Evolutionary conservation across 805 yeast species (phyloP).

Genomic region (Metschnikowia hibisci): DNA sequence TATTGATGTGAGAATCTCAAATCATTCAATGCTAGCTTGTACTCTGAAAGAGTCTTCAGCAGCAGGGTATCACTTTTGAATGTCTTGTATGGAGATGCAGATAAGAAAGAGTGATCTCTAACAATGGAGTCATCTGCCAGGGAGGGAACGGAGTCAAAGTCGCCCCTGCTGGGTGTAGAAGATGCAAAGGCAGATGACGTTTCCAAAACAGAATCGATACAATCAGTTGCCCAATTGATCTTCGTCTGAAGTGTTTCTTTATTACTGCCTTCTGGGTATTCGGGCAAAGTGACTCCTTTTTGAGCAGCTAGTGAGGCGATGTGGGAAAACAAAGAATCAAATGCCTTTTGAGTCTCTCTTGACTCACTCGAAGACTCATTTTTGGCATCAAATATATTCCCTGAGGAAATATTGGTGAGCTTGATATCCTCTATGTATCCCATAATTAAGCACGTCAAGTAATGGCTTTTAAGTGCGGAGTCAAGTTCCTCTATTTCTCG

Average conservation of each 20-base stretch:
- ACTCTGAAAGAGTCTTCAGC: constrained; percentile 26
- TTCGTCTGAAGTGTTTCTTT: constrained; percentile 22
- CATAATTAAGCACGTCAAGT: constrained; percentile 41
- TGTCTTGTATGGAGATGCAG: constrained; percentile 23
- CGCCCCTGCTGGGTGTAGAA: constrained; percentile 6
- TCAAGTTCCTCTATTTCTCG: constrained; percentile 29
- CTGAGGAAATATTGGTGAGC: constrained; percentile 12
- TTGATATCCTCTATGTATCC: constrained; percentile 46
- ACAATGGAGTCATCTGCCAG: constrained; percentile 21
- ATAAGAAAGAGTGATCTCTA: constrained; percentile 27
- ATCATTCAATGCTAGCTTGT: constrained; percentile 62
- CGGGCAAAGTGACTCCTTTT: constrained; percentile 38
- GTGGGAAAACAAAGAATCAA: constrained; percentile 46
- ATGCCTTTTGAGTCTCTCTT: constrained; percentile 15
- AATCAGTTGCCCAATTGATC: constrained; percentile 36
- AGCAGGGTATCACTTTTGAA: constrained; percentile 9
- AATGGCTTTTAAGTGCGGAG: constrained; percentile 35
- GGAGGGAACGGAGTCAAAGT: constrained; percentile 2
- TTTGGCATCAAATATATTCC: constrained; percentile 7
- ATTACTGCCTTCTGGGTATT: constrained; percentile 9
- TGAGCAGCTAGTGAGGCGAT: constrained; percentile 46
- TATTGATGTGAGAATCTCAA: constrained; percentile 69
- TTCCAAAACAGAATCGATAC: constrained; percentile 34
- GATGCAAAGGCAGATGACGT: background rate
- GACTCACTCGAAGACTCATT: background rate